Conservation (phyloP, 1,139 yeast genomes). For the Scheffersomyces cryptocercus region DNA sequence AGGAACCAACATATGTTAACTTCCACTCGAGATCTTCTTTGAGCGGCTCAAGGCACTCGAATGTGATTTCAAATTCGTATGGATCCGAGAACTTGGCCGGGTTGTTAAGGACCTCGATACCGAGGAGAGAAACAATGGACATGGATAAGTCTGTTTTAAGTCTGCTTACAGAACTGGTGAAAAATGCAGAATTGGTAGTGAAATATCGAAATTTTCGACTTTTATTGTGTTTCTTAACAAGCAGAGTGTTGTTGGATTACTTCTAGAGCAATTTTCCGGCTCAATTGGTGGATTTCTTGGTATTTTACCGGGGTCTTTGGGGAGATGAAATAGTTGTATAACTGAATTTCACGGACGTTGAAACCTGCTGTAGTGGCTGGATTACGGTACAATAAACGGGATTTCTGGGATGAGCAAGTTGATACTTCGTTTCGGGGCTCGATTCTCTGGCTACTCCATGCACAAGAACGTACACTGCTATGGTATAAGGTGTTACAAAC, state of each 20-base stretch:
- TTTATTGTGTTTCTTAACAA: neutral
- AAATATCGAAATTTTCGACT: neutral
- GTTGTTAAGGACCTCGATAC: slow-evolving; percentile 88
- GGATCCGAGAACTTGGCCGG: slow-evolving; percentile 95
- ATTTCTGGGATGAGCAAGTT: too few relatives aligned
- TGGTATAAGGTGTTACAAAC: too few relatives aligned
- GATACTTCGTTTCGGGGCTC: too few relatives aligned
- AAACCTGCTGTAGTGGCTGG: too few relatives aligned
- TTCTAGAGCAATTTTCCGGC: neutral
- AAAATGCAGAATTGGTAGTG: neutral
- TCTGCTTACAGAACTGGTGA: neutral
- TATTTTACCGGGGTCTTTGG: too few relatives aligned
- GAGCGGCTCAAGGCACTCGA: slow-evolving; percentile 91
- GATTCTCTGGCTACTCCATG: too few relatives aligned
- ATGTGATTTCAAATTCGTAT: slow-evolving; percentile 94
- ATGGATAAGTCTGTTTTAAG: slow-evolving; percentile 30
- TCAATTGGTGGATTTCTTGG: too few relatives aligned
- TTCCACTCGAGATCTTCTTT: slow-evolving; percentile 97
- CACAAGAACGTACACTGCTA: too few relatives aligned
- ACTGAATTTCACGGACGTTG: too few relatives aligned
- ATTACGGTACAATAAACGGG: too few relatives aligned
- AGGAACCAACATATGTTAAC: slow-evolving; percentile 92
- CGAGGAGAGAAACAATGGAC: slow-evolving; percentile 93
- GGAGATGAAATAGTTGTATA: too few relatives aligned
- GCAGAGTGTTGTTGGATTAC: too few relatives aligned